phyloP scores from a whole-genome alignment of 176 grass and related monocot genomes.

The Oryza officinalis region DNA sequence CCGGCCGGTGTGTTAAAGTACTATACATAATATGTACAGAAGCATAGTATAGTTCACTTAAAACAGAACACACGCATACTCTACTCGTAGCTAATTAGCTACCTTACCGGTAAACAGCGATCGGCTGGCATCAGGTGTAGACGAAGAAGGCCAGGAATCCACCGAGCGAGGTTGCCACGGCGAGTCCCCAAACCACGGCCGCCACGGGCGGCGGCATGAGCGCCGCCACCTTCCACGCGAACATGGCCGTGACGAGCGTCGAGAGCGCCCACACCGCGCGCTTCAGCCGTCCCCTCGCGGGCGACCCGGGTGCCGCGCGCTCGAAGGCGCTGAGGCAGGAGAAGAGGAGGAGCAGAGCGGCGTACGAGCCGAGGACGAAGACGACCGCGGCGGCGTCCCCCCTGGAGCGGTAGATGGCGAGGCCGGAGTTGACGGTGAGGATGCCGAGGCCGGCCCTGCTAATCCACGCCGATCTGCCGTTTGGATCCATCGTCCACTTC shows the following conservation, averaged over 20 bases:
- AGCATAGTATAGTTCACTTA: no score
- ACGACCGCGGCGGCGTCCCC: background rate
- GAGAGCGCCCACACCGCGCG: slow-evolving; percentile 3
- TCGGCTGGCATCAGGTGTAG: background rate
- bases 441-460: background rate
- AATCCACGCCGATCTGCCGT: no score
- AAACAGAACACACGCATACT: no score
- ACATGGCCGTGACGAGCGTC: background rate
- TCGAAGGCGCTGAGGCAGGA: slow-evolving; percentile 15
- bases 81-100: no score
- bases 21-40: no score
- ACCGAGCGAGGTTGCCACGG: background rate
- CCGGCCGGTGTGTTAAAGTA: no score
- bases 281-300: background rate
- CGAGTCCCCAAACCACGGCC: slow-evolving; percentile 4
- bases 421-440: slow-evolving; percentile 1
- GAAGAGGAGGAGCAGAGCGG: background rate
- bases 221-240: slow-evolving; percentile 22
- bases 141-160: slow-evolving; percentile 22
- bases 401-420: slow-evolving; percentile 18
- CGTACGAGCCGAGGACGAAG: slow-evolving; percentile 23
- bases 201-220: slow-evolving; percentile 7
- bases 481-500: no score
- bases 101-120: no score
- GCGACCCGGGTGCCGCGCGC: background rate